Percentiles rank a stretch among this genome's conserved stretches.
Evolutionary conservation across 2,329 filamentous ascomycete genomes (phyloP).

Genomic region (Pezicula rhizophila): DNA sequence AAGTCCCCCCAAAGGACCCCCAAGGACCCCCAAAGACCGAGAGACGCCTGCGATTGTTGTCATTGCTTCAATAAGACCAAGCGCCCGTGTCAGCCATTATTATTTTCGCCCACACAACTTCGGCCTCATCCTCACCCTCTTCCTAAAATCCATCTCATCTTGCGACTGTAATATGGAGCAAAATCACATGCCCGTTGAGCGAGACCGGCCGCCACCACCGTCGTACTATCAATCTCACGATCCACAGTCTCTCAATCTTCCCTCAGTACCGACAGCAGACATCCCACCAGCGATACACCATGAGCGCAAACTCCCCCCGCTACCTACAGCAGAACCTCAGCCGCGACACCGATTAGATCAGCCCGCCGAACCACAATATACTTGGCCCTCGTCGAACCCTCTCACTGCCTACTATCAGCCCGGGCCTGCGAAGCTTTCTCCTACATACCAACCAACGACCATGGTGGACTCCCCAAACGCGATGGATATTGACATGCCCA

Average conservation of each 20-base stretch:
- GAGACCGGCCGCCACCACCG: slow-evolving; percentile 20
- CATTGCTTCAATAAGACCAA: no score
- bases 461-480: slow-evolving; percentile 18
- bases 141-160: slow-evolving; percentile 1
- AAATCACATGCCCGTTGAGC: slow-evolving; percentile 24
- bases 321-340: slow-evolving; percentile 18
- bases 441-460: slow-evolving; percentile 13
- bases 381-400: slow-evolving; percentile 28
- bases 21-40: no score
- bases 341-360: slow-evolving; percentile 14
- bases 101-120: no score
- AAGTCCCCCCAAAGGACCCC: no score
- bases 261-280: slow-evolving; percentile 22
- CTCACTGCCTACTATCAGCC: slow-evolving; percentile 28
- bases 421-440: slow-evolving; percentile 23
- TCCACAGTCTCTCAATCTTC: slow-evolving; percentile 21
- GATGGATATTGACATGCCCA: slow-evolving; percentile 24
- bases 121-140: no score
- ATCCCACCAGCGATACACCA: slow-evolving; percentile 20
- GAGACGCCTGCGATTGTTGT: no score
- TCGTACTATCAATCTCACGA: slow-evolving; percentile 24
- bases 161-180: slow-evolving; percentile 21
- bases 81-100: no score
- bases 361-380: slow-evolving; percentile 15
- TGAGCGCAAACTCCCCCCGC: slow-evolving; percentile 25